Evolutionary conservation across 768 basidiomycete species (phyloP), one percentile per base, ranked within the genome.

Genomic region (Collybia sp.): DNA sequence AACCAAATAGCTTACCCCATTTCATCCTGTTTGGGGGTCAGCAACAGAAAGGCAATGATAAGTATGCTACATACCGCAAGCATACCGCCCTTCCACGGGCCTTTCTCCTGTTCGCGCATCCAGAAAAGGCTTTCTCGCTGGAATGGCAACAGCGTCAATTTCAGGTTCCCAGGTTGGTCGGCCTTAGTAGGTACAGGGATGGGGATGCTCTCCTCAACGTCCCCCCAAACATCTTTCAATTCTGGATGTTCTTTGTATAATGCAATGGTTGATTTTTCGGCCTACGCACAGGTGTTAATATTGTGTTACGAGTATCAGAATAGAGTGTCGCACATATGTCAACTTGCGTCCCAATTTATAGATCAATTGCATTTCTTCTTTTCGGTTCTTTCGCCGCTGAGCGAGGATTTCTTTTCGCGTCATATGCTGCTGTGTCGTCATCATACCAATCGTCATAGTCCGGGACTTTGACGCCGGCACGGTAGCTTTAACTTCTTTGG

Each of bases 61-160:
- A 43, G 15, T 45, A 35, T 33, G 40, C 52, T 19, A 69, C 85
- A 55, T 64, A 89, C 89, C 15, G 93, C 92, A 44, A 97, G 73
- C 81, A 97, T 85, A 4, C 95, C 96, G 32, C 95, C 96, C 40
- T 74, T 70, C 90, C 94, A 98, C 2, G 81, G 66, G 6, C 88
- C 77, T 44, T 83, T 70, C 62, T 99, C 96, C 68, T 98, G 96
- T 58, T 90, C 76, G 54, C 81, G 79, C 92, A 99, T 95, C 96
- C 96, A 99, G 57, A 73, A 85, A 52, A 99, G 70, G 66, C 90
- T 92, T 67, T 99, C 96, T 43, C 79, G 81, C 63, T 99, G 96
- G 77, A 98, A 99, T 1, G 94, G 95, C 31, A 99, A 71, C 3
- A 99, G 76, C 0, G 77, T 82, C 42, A 90, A 76, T 61, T 92